These are phyloP conservation scores for Avicennia marina DNA, from an alignment of 257 asterid genomes.

Conservation along the genomic window DNA sequence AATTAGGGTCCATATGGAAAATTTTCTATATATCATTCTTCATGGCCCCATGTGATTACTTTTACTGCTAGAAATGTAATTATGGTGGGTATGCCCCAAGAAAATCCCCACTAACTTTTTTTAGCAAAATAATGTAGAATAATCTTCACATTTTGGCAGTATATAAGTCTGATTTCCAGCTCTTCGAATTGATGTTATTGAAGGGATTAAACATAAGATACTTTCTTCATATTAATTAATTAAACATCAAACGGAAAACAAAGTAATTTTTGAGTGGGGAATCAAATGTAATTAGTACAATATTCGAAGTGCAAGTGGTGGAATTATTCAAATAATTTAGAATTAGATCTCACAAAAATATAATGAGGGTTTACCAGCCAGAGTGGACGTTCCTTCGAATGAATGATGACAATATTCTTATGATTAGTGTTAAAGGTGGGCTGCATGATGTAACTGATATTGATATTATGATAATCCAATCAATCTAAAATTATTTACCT, in stretches of 20 bases:
- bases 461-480: neutral
- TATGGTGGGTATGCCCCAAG: constrained; percentile 3
- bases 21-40: neutral
- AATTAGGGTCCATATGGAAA: constrained; percentile 9
- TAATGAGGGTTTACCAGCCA: no score
- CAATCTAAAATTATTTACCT: neutral
- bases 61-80: neutral
- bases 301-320: neutral
- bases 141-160: constrained; percentile 2
- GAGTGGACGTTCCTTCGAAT: neutral
- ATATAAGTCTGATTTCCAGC: no score
- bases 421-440: neutral
- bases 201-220: neutral
- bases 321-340: no score
- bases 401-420: neutral
- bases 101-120: neutral
- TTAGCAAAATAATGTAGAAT: neutral
- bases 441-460: neutral
- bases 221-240: neutral
- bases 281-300: neutral
- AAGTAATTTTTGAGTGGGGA: neutral
- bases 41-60: constrained; percentile 16
- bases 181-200: neutral
- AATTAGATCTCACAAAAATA: no score
- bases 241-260: neutral